These are phyloP conservation scores for Backusella tarrabulga DNA, from an alignment of 192 early-diverging fungal species.

Conservation along the genomic window DNA sequence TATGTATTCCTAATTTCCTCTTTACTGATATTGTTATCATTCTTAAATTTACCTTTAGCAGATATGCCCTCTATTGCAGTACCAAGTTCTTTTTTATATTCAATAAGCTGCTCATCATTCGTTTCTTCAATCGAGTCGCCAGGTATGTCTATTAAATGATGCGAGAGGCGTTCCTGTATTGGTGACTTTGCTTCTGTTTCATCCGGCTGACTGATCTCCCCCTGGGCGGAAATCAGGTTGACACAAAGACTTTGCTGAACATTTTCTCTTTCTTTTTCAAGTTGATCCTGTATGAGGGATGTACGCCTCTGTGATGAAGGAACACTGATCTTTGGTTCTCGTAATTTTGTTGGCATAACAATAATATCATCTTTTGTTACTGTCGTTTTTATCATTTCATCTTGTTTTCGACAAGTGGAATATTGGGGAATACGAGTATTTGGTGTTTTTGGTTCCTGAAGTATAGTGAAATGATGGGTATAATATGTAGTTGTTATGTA, in stretches of 20 bases:
- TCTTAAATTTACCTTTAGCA: neutral
- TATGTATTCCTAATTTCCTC: neutral
- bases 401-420: slow-evolving; percentile 1
- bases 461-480: neutral
- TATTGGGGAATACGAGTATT: neutral
- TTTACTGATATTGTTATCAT: neutral
- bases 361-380: neutral
- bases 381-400: slow-evolving; percentile 5
- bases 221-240: slow-evolving; percentile 13
- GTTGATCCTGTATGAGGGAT: slow-evolving; percentile 16
- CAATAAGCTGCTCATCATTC: neutral
- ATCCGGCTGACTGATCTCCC: slow-evolving; percentile 10
- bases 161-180: neutral
- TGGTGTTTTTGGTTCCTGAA: neutral
- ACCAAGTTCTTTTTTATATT: neutral
- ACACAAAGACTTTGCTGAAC: neutral
- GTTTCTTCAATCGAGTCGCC: neutral
- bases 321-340: neutral
- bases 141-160: neutral
- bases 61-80: slow-evolving; percentile 1
- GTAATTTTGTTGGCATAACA: neutral
- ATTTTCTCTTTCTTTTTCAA: slow-evolving; percentile 12
- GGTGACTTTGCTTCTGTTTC: slow-evolving; percentile 5
- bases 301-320: slow-evolving; percentile 2
- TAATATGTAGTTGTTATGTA: neutral